Percentiles rank a stretch among this genome's conserved stretches.
Conservation (phyloP, 1,284 basidiomycete species). For the Pseudozyma sp. region DNA sequence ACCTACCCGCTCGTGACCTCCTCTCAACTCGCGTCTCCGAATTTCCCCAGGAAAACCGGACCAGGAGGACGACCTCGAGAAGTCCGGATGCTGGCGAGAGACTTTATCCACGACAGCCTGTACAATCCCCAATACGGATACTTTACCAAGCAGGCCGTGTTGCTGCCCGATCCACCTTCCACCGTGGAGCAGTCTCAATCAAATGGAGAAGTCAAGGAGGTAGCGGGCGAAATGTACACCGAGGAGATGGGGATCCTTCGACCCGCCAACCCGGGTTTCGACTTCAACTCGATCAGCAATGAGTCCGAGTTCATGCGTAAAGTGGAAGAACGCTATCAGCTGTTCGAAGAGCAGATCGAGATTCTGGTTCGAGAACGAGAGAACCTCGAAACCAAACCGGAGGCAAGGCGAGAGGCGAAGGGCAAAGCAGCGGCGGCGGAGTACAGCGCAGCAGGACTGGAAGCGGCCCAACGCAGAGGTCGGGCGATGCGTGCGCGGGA, state of each 20-base stretch:
- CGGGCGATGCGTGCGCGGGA: slow-evolving; percentile 55
- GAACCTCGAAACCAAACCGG: neutral
- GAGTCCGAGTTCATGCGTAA: slow-evolving; percentile 82
- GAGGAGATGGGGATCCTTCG: slow-evolving; percentile 37
- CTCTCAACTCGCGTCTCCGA: slow-evolving; percentile 25
- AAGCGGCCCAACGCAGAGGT: slow-evolving; percentile 50
- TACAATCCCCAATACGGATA: slow-evolving; percentile 99
- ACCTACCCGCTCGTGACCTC: slow-evolving; percentile 58
- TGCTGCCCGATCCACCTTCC: slow-evolving; percentile 52
- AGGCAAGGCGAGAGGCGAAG: slow-evolving; percentile 4
- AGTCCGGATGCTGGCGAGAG: slow-evolving; percentile 93
- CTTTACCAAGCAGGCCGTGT: slow-evolving; percentile 73
- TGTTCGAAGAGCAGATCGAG: slow-evolving; percentile 57
- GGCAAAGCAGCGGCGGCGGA: slow-evolving; percentile 15
- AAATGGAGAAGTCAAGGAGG: slow-evolving; percentile 6
- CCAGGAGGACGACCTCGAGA: slow-evolving; percentile 73
- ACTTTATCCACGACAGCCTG: slow-evolving; percentile 95
- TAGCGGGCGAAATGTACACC: slow-evolving; percentile 15
- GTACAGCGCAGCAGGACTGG: slow-evolving; percentile 51
- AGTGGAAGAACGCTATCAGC: slow-evolving; percentile 75
- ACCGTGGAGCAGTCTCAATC: no score
- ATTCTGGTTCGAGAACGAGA: slow-evolving; percentile 22
- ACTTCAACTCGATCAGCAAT: slow-evolving; percentile 79
- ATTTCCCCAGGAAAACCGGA: neutral
- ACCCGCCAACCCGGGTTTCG: slow-evolving; percentile 71